Evolutionary conservation across 164 flowering plant genomes (phyloP), one percentile per base, ranked within the genome.

Genomic region (Vitis rotundifolia): DNA sequence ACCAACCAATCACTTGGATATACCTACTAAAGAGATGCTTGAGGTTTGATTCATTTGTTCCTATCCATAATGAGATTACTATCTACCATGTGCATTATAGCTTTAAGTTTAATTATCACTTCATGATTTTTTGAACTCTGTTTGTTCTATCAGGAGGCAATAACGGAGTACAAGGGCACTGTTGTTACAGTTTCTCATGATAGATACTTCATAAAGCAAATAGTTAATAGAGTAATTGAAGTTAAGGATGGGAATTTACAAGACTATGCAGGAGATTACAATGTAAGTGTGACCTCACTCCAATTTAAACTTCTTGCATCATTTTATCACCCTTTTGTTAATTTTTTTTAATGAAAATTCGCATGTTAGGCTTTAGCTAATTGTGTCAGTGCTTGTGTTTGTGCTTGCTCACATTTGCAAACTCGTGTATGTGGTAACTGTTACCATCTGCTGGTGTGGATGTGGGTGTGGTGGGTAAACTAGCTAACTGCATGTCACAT

Each of bases 1-100:
- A 75, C 99, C 99, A 18, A 95, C 99, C 74, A 95, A 95, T 75
- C 99, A 95, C 80, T 83, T 93, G 78, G 99, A 95, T 74, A 95
- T 95, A 68, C 98, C 99, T 72, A 80, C 99, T 63, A 95, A 95
- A 82, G 99, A 95, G 82, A 95, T 95, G 99, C 98, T 95, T 26
- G 99, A 95, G 97, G 98, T 92, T 71, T 73, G 66, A n/a, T 28
- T 52, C 11, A 1, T 26, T 57, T 37, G 19, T 63, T 63, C 28
- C 14, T 59, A 12, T 56, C n/a, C n/a, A 29, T n/a, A 12, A 2
- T 44, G 64, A 1, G 37, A 22, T 22, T 22, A 22, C 26, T 22
- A 37, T 16, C 14, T 58, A 44, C 19, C 48, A 22, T 28, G 8
- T 31, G 10, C 14, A 1, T 63, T 19, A 16, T 26, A 29, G 6